phyloP scores from a whole-genome alignment of 495 filamentous ascomycete genomes.

The Corynascus novoguineensis region DNA sequence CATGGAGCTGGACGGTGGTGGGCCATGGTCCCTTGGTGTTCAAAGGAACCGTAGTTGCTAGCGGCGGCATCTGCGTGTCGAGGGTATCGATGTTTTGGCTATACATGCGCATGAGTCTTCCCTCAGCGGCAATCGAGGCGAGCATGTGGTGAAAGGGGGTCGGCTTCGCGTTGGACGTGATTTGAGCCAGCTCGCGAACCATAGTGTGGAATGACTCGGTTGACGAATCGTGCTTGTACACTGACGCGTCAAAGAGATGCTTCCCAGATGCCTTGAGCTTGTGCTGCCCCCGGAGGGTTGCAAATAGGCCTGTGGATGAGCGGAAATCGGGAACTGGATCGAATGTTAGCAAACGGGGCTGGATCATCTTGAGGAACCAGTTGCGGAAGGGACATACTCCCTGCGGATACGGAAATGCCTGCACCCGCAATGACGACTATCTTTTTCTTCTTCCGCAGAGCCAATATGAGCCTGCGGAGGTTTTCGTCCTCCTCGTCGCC shows the following conservation, averaged over 20 bases:
- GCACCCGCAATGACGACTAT: slow-evolving; percentile 96
- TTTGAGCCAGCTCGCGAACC: slow-evolving; percentile 78
- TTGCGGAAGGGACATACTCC: slow-evolving; percentile 60
- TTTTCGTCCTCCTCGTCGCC: slow-evolving; percentile 43
- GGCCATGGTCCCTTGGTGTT: slow-evolving; percentile 83
- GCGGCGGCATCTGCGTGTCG: slow-evolving; percentile 75
- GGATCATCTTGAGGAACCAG: background rate
- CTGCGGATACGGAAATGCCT: slow-evolving; percentile 92
- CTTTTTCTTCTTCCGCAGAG: slow-evolving; percentile 83
- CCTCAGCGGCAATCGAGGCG: slow-evolving; percentile 82
- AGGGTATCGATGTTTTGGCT: slow-evolving; percentile 95
- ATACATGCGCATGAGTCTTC: slow-evolving; percentile 85
- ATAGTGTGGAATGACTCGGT: slow-evolving; percentile 91
- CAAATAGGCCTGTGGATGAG: slow-evolving; percentile 82
- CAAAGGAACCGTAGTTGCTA: slow-evolving; percentile 69
- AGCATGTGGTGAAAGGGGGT: slow-evolving; percentile 92
- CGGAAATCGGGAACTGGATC: slow-evolving; percentile 87
- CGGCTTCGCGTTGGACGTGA: slow-evolving; percentile 68
- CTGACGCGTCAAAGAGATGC: slow-evolving; percentile 92
- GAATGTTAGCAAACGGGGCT: slow-evolving; percentile 22
- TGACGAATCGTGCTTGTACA: slow-evolving; percentile 83
- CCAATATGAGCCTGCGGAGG: slow-evolving; percentile 63
- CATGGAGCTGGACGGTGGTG: slow-evolving; percentile 86
- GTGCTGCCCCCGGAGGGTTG: slow-evolving; percentile 72
- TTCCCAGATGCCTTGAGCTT: slow-evolving; percentile 91